Evolutionary conservation across 2,329 filamentous ascomycete species (phyloP).

Genomic region (Zymoseptoria passerinii): DNA sequence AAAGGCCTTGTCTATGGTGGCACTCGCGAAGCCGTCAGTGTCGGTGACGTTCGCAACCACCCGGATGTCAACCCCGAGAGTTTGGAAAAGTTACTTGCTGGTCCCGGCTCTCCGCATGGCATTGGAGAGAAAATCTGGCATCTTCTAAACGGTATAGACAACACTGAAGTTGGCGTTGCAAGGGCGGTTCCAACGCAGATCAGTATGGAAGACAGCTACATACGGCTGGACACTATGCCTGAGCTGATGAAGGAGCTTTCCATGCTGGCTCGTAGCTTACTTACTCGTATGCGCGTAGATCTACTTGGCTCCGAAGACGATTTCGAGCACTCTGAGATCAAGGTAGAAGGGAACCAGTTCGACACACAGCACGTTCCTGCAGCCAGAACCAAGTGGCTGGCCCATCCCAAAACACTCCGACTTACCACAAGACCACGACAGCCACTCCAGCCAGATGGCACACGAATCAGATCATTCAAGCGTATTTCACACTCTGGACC

Average conservation of each 20-base stretch:
- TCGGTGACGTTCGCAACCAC: conserved; percentile 55
- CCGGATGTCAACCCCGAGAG: conserved; percentile 54
- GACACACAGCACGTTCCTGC: conserved; percentile 2
- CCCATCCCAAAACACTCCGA: conserved; percentile 71
- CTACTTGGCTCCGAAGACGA: conserved; percentile 50
- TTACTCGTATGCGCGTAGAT: conserved; percentile 72
- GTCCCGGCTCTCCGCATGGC: conserved; percentile 61
- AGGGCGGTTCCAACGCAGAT: conserved; percentile 74
- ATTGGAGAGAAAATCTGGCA: conserved; percentile 67
- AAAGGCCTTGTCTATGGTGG: conserved; percentile 41
- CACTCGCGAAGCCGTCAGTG: conserved; percentile 52
- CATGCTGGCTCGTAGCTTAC: conserved; percentile 59
- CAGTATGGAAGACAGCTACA: conserved; percentile 89
- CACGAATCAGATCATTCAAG: conserved; percentile 51
- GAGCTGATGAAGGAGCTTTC: conserved; percentile 60
- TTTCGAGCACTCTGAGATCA: conserved; percentile 16
- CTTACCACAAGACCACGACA: conserved; percentile 64
- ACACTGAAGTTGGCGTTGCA: conserved; percentile 62
- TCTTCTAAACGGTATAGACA: conserved; percentile 73
- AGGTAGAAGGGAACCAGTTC: conserved; percentile 27
- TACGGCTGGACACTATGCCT: conserved; percentile 55
- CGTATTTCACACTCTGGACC: conserved; percentile 68
- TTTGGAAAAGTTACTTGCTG: conserved; percentile 61
- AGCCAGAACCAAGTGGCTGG: conserved; percentile 55
- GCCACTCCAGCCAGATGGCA: conserved; percentile 45